These are phyloP conservation scores for Zymoseptoria brevis DNA, from an alignment of 2,329 filamentous ascomycete genomes.

Conservation along the genomic window DNA sequence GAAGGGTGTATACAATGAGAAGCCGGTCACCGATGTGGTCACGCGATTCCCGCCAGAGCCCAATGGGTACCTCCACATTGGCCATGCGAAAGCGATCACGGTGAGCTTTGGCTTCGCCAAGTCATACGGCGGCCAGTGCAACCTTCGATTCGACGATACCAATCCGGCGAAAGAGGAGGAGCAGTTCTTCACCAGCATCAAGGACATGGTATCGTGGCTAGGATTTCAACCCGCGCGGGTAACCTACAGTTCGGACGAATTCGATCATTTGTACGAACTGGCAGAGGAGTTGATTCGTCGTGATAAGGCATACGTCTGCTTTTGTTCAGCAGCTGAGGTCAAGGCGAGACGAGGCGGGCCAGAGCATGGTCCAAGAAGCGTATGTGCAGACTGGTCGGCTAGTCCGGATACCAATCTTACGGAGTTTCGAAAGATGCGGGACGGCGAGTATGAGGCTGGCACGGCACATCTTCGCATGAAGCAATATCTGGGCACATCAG, in stretches of 20 bases:
- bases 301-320: constrained; percentile 71
- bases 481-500: constrained; percentile 57
- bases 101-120: constrained; percentile 94
- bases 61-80: constrained; percentile 89
- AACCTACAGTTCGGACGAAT: constrained; percentile 87
- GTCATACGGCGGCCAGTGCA: constrained; percentile 69
- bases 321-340: constrained; percentile 75
- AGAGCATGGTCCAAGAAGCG: constrained; percentile 60
- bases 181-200: constrained; percentile 79
- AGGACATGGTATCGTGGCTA: constrained; percentile 81
- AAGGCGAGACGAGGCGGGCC: constrained; percentile 79
- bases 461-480: constrained; percentile 90
- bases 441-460: constrained; percentile 79
- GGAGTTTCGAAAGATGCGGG: constrained; percentile 84
- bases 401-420: constrained; percentile 65
- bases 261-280: constrained; percentile 76
- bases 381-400: constrained; percentile 72
- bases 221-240: constrained; percentile 71
- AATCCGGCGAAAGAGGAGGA: constrained; percentile 92
- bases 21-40: constrained; percentile 38
- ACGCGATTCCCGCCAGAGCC: constrained; percentile 54
- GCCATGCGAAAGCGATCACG: constrained; percentile 90
- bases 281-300: constrained; percentile 74
- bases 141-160: constrained; percentile 83
- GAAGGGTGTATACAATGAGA: constrained; percentile 43